These are phyloP conservation scores for Dactylorhiza incarnata DNA, from an alignment of 106 monocot species.

Conservation along the genomic window DNA sequence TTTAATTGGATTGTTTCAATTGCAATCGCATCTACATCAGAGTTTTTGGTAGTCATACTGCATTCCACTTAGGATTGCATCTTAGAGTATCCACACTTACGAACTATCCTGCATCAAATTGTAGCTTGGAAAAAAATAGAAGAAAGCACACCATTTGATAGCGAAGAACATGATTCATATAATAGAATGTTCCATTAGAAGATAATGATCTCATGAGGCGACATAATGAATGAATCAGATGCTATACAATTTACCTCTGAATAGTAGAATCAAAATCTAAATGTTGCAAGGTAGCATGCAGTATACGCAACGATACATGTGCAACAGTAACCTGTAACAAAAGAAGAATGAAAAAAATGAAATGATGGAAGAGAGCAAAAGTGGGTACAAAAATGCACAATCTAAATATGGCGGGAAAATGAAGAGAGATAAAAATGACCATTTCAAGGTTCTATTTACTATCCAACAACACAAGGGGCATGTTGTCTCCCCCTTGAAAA, in stretches of 20 bases:
- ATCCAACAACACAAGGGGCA: background rate
- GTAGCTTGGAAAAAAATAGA: background rate
- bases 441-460: background rate
- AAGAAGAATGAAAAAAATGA: slow-evolving; percentile 2
- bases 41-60: too few species aligned
- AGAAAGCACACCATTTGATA: background rate
- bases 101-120: background rate
- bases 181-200: background rate
- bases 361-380: slow-evolving; percentile 2
- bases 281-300: slow-evolving; percentile 39
- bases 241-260: slow-evolving; percentile 33
- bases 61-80: too few species aligned
- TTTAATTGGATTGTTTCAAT: too few species aligned
- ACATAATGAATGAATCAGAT: slow-evolving; percentile 4
- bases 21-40: too few species aligned
- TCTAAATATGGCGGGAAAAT: background rate
- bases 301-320: slow-evolving; percentile 48
- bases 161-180: background rate
- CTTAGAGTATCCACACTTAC: too few species aligned
- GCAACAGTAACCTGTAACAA: slow-evolving; percentile 41
- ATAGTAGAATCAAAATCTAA: slow-evolving; percentile 14
- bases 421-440: background rate
- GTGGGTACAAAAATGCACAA: background rate
- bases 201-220: background rate
- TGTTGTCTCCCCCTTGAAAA: too few species aligned